A percentile compares a stretch with the other conserved stretches of the same genome.
Evolutionary conservation across 176 grass and related monocot genomes (phyloP).

Genomic region (Otatea glauca): DNA sequence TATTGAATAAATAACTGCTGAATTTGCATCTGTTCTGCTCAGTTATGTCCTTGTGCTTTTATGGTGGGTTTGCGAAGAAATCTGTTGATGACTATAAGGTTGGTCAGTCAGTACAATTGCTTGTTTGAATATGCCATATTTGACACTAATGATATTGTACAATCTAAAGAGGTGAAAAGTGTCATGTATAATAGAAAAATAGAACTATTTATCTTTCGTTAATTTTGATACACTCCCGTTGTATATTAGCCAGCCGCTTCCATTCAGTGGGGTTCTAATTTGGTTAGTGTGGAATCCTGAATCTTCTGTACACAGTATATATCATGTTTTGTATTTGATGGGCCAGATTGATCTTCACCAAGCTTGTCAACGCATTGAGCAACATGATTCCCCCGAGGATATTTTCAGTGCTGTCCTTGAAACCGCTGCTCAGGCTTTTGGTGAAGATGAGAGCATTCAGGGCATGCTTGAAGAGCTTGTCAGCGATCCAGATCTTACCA

Average conservation of each 20-base stretch:
- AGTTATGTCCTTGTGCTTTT: neutral
- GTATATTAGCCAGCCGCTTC: neutral
- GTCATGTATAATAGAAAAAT: neutral
- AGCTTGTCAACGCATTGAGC: constrained; percentile 65
- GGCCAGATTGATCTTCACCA: constrained; percentile 69
- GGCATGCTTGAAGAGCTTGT: constrained; percentile 64
- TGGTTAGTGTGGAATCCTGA: neutral
- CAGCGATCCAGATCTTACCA: constrained; percentile 59
- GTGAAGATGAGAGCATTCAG: constrained; percentile 51
- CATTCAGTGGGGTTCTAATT: neutral
- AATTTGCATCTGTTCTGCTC: neutral
- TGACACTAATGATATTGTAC: neutral
- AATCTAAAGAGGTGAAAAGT: neutral
- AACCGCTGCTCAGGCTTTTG: constrained; percentile 52
- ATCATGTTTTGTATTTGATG: constrained; percentile 27
- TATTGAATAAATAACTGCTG: neutral
- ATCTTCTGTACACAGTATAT: neutral
- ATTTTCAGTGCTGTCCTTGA: constrained; percentile 77
- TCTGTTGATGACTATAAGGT: neutral
- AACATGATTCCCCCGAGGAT: constrained; percentile 57
- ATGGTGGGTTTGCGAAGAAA: neutral
- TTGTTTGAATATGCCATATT: neutral
- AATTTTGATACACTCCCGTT: neutral
- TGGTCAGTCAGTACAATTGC: neutral
- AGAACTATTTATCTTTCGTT: neutral